phyloP scores from a whole-genome alignment of 1,284 basidiomycete species.

The Stereum hirsutum region DNA sequence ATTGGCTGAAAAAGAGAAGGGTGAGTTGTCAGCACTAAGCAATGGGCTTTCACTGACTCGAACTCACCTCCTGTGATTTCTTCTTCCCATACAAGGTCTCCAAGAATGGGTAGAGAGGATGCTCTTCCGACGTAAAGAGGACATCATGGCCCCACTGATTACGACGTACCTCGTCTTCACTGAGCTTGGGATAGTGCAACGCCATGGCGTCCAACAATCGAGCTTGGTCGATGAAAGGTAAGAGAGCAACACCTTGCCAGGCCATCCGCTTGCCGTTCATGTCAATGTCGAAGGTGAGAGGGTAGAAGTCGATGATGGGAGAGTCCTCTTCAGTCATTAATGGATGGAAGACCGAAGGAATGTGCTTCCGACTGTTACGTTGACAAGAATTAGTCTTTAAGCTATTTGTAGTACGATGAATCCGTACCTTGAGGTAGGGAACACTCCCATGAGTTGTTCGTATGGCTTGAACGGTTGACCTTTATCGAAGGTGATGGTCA shows the following conservation, averaged over 20 bases:
- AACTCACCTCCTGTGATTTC: constrained; percentile 68
- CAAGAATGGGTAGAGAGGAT: constrained; percentile 80
- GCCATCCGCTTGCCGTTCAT: constrained; percentile 99
- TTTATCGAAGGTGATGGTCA: constrained; percentile 73
- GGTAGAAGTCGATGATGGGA: constrained; percentile 96
- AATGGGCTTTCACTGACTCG: constrained; percentile 3
- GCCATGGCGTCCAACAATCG: constrained; percentile 82
- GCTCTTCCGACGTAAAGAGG: constrained; percentile 81
- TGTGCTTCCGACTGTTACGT: constrained; percentile 74
- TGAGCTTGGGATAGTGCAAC: constrained; percentile 62
- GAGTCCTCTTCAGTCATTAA: constrained; percentile 88
- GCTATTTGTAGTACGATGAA: background rate
- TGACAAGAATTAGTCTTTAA: no score
- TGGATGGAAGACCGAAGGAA: constrained; percentile 79
- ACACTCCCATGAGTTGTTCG: constrained; percentile 97
- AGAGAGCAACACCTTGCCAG: constrained; percentile 96
- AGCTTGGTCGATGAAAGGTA: constrained; percentile 93
- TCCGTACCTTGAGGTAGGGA: constrained; percentile 82
- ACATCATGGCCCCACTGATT: constrained; percentile 85
- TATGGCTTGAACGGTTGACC: constrained; percentile 94
- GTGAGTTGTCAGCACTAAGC: constrained; percentile 9
- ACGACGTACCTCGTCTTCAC: constrained; percentile 74
- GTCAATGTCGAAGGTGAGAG: constrained; percentile 87
- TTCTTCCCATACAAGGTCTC: constrained; percentile 88
- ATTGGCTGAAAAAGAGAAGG: constrained; percentile 37